A percentile compares a stretch with the other conserved stretches of the same genome.
Evolutionary conservation across 2,329 filamentous ascomycete genomes (phyloP).

Genomic region (Westerdykella ornata): DNA sequence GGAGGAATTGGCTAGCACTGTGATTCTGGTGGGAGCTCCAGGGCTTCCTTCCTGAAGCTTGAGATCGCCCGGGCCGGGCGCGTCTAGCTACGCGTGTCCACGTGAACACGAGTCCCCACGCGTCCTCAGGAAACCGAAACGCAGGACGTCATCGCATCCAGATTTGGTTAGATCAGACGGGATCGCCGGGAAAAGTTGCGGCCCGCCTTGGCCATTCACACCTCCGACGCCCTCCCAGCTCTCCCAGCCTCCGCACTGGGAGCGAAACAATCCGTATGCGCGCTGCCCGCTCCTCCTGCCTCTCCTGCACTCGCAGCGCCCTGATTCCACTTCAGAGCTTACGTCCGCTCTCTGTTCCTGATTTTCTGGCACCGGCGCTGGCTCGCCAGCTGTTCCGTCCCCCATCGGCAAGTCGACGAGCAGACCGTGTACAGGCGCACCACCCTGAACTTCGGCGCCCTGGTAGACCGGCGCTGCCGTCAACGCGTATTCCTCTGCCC

Average conservation of each 20-base stretch:
- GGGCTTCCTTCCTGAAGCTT: too few relatives aligned
- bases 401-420: slow-evolving; percentile 20
- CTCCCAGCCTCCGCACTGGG: slow-evolving; percentile 13
- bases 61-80: too few relatives aligned
- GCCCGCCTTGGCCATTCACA: slow-evolving; percentile 8
- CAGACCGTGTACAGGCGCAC: slow-evolving; percentile 6
- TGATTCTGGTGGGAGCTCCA: too few relatives aligned
- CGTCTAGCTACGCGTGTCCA: too few relatives aligned
- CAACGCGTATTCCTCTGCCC: slow-evolving; percentile 20
- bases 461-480: slow-evolving; percentile 1
- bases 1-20: too few relatives aligned
- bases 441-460: neutral
- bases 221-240: slow-evolving; percentile 8
- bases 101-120: too few relatives aligned
- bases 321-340: slow-evolving; percentile 29
- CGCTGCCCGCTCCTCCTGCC: slow-evolving; percentile 24
- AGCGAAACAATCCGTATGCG: slow-evolving; percentile 20
- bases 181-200: neutral
- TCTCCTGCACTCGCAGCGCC: slow-evolving; percentile 30
- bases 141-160: neutral
- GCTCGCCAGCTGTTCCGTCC: slow-evolving; percentile 17
- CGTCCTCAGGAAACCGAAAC: too few relatives aligned
- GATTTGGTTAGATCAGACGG: too few relatives aligned
- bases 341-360: slow-evolving; percentile 25
- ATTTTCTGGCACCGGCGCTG: slow-evolving; percentile 32